phyloP scores from a whole-genome alignment of 805 yeast species.

The Limtongozyma cylindracea region DNA sequence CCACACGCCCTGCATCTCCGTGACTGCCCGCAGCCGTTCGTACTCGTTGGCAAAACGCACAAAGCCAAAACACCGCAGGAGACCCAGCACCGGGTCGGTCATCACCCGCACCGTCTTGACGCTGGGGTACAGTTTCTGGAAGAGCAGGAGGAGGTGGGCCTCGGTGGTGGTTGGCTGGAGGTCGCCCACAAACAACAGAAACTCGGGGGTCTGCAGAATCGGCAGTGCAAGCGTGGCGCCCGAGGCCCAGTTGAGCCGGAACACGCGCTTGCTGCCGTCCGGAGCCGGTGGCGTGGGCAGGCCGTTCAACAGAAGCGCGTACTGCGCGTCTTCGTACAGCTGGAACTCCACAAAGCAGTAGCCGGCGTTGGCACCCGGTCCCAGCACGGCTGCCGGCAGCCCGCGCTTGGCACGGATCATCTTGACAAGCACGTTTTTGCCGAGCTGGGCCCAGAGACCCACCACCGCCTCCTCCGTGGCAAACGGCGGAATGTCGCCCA shows the following conservation, averaged over 20 bases:
- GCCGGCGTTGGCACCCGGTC: constrained; percentile 18
- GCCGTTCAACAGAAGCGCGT: constrained; percentile 43
- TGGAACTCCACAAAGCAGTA: constrained; percentile 64
- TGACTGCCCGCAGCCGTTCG: constrained; percentile 41
- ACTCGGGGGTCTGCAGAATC: constrained; percentile 52
- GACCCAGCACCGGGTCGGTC: constrained; percentile 66
- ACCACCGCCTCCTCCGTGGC: constrained; percentile 34
- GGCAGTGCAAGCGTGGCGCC: constrained; percentile 58
- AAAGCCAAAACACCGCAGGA: constrained; percentile 61
- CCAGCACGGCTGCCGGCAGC: constrained; percentile 4
- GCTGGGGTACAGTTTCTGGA: constrained; percentile 39
- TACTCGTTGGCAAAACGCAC: constrained; percentile 49
- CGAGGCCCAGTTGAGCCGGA: constrained; percentile 65
- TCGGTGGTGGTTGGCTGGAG: constrained; percentile 57
- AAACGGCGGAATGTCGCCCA: constrained; percentile 74
- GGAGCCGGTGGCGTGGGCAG: constrained; percentile 15
- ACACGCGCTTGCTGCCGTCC: constrained; percentile 27
- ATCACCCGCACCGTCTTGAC: constrained; percentile 64
- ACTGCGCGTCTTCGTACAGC: constrained; percentile 39
- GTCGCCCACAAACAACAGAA: constrained; percentile 64
- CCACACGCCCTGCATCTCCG: constrained; percentile 62
- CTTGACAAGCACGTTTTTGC: constrained; percentile 34
- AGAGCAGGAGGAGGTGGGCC: constrained; percentile 48
- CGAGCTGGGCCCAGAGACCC: constrained; percentile 32
- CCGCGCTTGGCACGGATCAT: constrained; percentile 22